These are phyloP conservation scores for Cryptococcus floricola DNA, from an alignment of 1,284 basidiomycete species.

Conservation along the genomic window DNA sequence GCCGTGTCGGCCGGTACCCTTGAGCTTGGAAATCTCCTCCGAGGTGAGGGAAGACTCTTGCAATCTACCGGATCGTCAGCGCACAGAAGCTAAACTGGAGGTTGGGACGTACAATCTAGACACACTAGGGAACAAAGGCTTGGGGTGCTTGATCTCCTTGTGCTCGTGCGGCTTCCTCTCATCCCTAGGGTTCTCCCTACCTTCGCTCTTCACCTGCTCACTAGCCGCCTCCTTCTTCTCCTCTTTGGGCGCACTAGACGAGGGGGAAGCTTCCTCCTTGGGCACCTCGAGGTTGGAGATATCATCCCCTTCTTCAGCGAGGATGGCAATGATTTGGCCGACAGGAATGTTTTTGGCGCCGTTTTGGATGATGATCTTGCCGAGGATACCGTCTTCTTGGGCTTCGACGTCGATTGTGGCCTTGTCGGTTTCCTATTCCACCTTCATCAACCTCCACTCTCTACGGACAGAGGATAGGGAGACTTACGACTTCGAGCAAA, in stretches of 20 bases:
- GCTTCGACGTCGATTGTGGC: slow-evolving; percentile 99
- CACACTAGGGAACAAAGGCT: slow-evolving; percentile 45
- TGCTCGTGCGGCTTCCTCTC: slow-evolving; percentile 21
- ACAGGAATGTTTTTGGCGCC: slow-evolving; percentile 83
- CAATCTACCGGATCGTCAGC: slow-evolving; percentile 30
- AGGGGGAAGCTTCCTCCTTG: slow-evolving; percentile 54
- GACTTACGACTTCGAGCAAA: slow-evolving; percentile 82
- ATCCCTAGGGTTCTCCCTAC: slow-evolving; percentile 10
- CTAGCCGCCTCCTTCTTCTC: slow-evolving; percentile 8
- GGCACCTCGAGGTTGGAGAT: slow-evolving; percentile 74
- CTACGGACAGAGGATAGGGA: neutral
- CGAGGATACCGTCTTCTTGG: slow-evolving; percentile 91
- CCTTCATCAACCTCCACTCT: neutral
- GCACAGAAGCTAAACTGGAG: neutral
- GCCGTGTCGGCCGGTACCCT: slow-evolving; percentile 72
- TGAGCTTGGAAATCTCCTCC: slow-evolving; percentile 51
- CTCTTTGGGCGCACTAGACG: slow-evolving; percentile 3
- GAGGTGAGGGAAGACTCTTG: slow-evolving; percentile 36
- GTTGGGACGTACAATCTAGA: slow-evolving; percentile 37
- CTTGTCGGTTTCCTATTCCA: slow-evolving; percentile 81
- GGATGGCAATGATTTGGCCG: slow-evolving; percentile 81
- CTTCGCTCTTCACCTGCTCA: slow-evolving; percentile 11
- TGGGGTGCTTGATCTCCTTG: slow-evolving; percentile 35
- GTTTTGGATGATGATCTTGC: slow-evolving; percentile 73
- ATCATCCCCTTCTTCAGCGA: slow-evolving; percentile 96